Evolutionary conservation across 805 yeast species (phyloP), one percentile per base, ranked within the genome.

Genomic region (Kodamaea neixiangensis): DNA sequence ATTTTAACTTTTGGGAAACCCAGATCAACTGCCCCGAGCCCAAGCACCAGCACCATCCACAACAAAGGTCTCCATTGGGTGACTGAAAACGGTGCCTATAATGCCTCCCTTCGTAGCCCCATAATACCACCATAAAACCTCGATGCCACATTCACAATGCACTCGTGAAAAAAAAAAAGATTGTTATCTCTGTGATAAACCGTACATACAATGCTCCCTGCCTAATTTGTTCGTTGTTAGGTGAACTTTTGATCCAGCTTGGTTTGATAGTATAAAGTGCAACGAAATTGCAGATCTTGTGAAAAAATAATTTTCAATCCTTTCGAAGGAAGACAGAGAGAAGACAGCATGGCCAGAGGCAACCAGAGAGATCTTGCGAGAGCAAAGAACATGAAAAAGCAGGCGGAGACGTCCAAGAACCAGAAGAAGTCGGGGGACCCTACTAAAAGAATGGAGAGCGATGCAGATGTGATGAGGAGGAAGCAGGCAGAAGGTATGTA

Each of bases 301-400:
- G 29, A 25, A 40, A 22, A 40, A 25, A 47, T 39, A 47, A 31
- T 31, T 37, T 37, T 37, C 41, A 37, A 37, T 25, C 31, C 45
- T 22, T 22, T 47, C 41, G 45, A 25, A 21, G 33, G 31, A 20
- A 29, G n/a, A 17, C 45, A 39, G 31, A 25, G 11, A 13, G 20
- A 37, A 3, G 31, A 33, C 47, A 58, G 33, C 48, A 92, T 93
- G 97, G 86, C 97, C 48, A 82, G 99, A 76, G 99, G 99, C 29
- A 94, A 93, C 69, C 98, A 94, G 72, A 82, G 99, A 69, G 99
- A 93, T 38, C 79, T 88, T 60, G 97, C 97, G 29, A 81, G 99
- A 66, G 89, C 85, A 54, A 93, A 89, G 73, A 89, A 89, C 71
- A 67, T 74, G 67, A 94, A 93, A 76, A 93, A 93, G 70, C 85